These are phyloP conservation scores for Tolypocladium tropicale DNA, from an alignment of 2,329 filamentous ascomycete species.

Conservation along the genomic window DNA sequence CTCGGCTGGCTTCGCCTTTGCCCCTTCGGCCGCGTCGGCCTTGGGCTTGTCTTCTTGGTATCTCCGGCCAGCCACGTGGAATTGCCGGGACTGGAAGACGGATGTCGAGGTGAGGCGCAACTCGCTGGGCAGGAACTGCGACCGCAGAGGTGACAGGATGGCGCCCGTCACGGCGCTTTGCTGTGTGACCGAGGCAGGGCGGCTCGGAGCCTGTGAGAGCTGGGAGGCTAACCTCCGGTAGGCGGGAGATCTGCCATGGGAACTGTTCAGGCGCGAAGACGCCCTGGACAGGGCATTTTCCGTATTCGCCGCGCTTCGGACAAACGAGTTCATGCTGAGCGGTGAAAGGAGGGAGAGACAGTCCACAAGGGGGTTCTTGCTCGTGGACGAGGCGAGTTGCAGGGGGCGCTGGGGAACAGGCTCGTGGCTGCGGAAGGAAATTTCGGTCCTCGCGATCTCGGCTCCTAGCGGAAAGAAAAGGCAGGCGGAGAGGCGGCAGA, in stretches of 20 bases:
- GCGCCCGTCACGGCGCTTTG: constrained; percentile 15
- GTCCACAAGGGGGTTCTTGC: constrained; percentile 18
- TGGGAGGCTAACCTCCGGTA: constrained; percentile 35
- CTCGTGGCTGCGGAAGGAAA: constrained; percentile 20
- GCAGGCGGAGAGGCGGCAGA: constrained; percentile 25
- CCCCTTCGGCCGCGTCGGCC: not conserved
- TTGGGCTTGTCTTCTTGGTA: constrained; percentile 24
- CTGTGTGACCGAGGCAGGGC: constrained; percentile 16
- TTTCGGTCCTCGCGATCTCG: constrained; percentile 28
- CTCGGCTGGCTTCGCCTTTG: not conserved
- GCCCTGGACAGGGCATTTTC: constrained; percentile 31
- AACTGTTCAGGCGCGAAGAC: constrained; percentile 23
- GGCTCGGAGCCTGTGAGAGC: constrained; percentile 17
- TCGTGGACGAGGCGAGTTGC: constrained; percentile 13
- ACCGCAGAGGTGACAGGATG: constrained; percentile 30
- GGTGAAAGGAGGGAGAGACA: constrained; percentile 11
- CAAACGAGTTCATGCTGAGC: constrained; percentile 35
- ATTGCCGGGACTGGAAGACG: constrained; percentile 16
- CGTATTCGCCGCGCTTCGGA: constrained; percentile 31
- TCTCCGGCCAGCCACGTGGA: constrained; percentile 20
- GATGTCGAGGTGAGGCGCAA: constrained; percentile 21
- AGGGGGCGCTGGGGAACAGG: constrained; percentile 11
- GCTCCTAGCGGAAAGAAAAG: constrained; percentile 20
- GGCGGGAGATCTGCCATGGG: constrained; percentile 34
- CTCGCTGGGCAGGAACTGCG: constrained; percentile 30